Evolutionary conservation across 768 basidiomycete genomes (phyloP).

Genomic region (Hygrophoropsis aurantiaca): DNA sequence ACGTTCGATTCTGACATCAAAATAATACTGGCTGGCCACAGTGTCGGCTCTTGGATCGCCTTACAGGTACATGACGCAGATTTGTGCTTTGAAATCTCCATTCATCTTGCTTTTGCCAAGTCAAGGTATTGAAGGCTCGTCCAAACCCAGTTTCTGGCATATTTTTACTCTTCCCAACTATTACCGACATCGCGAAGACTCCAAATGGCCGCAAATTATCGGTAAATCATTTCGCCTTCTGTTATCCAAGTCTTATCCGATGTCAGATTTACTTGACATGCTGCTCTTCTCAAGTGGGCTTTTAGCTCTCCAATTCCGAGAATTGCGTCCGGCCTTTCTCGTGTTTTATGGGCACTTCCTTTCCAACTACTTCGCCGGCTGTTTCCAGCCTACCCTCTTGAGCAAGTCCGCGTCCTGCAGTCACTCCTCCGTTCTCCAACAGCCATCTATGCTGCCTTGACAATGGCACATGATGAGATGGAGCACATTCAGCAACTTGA

Average conservation of each 20-base stretch:
- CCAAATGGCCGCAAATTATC: constrained; percentile 63
- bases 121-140: constrained; percentile 52
- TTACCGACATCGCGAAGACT: constrained; percentile 59
- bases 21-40: constrained; percentile 61
- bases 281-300: constrained; percentile 35
- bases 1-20: constrained; percentile 33
- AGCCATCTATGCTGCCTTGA: constrained; percentile 52
- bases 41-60: constrained; percentile 71
- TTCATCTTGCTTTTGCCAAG: too few relatives aligned
- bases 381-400: constrained; percentile 50
- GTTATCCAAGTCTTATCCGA: constrained; percentile 20
- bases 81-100: background rate
- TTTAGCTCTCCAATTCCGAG: constrained; percentile 48
- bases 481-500: constrained; percentile 54
- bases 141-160: constrained; percentile 36
- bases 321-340: constrained; percentile 44
- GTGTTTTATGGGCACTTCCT: constrained; percentile 37
- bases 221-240: constrained; percentile 36
- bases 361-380: constrained; percentile 44
- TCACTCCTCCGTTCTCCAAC: constrained; percentile 51
- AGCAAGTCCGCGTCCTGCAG: constrained; percentile 45
- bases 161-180: constrained; percentile 71
- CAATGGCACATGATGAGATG: constrained; percentile 75
- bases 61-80: constrained; percentile 45
- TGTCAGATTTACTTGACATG: background rate